These are phyloP conservation scores for Nepenthes alata DNA, from an alignment of 179 eudicot genomes.

Conservation along the genomic window DNA sequence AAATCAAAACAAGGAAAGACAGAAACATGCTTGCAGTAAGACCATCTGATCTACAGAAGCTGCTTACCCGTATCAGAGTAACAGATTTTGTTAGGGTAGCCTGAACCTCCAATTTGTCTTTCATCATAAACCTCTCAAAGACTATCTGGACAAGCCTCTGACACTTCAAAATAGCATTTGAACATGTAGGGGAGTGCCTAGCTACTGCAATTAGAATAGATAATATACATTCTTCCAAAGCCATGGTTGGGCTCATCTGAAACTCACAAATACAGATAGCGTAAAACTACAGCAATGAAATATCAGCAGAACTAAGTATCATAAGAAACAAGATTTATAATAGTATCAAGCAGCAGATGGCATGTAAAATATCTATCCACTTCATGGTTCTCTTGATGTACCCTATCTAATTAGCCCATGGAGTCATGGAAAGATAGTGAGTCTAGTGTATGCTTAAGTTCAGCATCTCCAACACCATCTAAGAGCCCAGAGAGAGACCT, in stretches of 20 bases:
- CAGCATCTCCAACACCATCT: no score
- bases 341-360: no score
- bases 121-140: constrained; percentile 42
- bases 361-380: no score
- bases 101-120: constrained; percentile 34
- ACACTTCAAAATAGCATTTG: constrained; percentile 62
- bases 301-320: background rate
- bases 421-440: no score
- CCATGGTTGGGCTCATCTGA: constrained; percentile 50
- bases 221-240: constrained; percentile 65
- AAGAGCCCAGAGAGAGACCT: no score
- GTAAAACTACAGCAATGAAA: constrained; percentile 1
- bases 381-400: no score
- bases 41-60: background rate
- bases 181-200: constrained; percentile 74
- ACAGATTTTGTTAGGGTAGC: constrained; percentile 66
- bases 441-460: no score
- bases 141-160: constrained; percentile 62
- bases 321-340: background rate
- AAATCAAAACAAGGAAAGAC: background rate
- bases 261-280: constrained; percentile 10
- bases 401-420: no score
- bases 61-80: constrained; percentile 58
- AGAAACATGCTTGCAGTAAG: background rate
- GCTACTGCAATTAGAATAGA: constrained; percentile 70